These are phyloP conservation scores for Coemansia sp. DNA, from an alignment of 192 early-diverging fungal genomes.

Conservation along the genomic window DNA sequence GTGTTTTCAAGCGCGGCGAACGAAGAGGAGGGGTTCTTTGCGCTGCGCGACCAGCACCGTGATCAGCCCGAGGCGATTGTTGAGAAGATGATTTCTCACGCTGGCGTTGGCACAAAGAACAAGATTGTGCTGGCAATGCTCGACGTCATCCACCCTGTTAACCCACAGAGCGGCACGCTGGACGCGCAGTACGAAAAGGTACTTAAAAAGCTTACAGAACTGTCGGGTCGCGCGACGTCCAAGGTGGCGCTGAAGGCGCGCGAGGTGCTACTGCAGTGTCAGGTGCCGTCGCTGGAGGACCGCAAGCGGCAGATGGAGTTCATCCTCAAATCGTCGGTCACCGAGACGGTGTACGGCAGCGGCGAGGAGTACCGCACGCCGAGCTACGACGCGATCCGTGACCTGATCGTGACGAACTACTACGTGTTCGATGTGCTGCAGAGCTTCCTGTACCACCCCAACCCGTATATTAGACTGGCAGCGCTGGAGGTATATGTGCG, in stretches of 20 bases:
- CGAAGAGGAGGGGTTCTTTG: slow-evolving; percentile 83
- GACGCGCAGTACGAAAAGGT: slow-evolving; percentile 74
- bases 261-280: slow-evolving; percentile 90
- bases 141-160: slow-evolving; percentile 72
- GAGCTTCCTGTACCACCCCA: slow-evolving; percentile 87
- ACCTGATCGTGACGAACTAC: slow-evolving; percentile 89
- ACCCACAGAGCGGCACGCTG: slow-evolving; percentile 58
- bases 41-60: slow-evolving; percentile 84
- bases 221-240: slow-evolving; percentile 70
- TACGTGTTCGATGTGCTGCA: slow-evolving; percentile 94
- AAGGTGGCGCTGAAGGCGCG: slow-evolving; percentile 94
- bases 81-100: slow-evolving; percentile 73
- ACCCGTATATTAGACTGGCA: slow-evolving; percentile 71
- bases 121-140: slow-evolving; percentile 75
- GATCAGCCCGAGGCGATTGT: slow-evolving; percentile 71
- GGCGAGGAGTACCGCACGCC: slow-evolving; percentile 67
- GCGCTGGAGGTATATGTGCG: slow-evolving; percentile 96
- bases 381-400: slow-evolving; percentile 74
- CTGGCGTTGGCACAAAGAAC: slow-evolving; percentile 76
- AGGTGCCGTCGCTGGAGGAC: slow-evolving; percentile 90
- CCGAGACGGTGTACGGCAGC: slow-evolving; percentile 75
- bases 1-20: slow-evolving; percentile 69
- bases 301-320: slow-evolving; percentile 78
- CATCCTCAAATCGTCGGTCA: slow-evolving; percentile 73
- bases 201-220: slow-evolving; percentile 73